Evolutionary conservation across 2,329 filamentous ascomycete genomes (phyloP).

Genomic region (Botrytis pseudocinerea): DNA sequence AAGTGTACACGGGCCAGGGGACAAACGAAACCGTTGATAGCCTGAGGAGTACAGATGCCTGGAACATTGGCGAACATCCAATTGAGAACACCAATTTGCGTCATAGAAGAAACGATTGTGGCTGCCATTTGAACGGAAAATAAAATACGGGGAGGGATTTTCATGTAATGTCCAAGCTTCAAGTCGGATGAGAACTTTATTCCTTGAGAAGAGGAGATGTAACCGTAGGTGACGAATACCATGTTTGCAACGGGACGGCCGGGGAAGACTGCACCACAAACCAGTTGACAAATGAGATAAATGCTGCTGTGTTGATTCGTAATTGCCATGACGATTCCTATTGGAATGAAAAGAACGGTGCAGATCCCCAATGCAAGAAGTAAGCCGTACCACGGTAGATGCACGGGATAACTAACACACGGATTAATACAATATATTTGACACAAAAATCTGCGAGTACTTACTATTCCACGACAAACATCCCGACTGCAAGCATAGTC

Average conservation of each 20-base stretch:
- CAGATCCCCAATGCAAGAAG: constrained; percentile 77
- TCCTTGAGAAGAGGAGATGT: constrained; percentile 84
- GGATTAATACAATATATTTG: background rate
- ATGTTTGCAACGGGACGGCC: constrained; percentile 87
- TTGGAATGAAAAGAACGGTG: constrained; percentile 81
- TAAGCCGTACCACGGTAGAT: constrained; percentile 84
- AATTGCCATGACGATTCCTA: constrained; percentile 90
- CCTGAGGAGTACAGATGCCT: constrained; percentile 73
- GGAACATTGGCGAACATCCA: constrained; percentile 84
- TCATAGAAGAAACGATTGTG: constrained; percentile 73
- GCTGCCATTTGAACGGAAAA: constrained; percentile 78
- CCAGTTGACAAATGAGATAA: constrained; percentile 82
- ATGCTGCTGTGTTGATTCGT: constrained; percentile 88
- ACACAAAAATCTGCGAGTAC: constrained; percentile 39
- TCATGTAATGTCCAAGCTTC: constrained; percentile 87
- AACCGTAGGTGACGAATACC: constrained; percentile 90
- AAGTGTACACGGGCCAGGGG: constrained; percentile 87
- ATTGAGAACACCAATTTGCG: constrained; percentile 81
- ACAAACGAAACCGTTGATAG: constrained; percentile 86
- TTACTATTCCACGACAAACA: constrained; percentile 83
- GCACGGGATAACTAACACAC: constrained; percentile 65
- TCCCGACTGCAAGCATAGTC: constrained; percentile 74
- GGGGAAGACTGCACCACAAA: constrained; percentile 79
- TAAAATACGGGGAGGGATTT: constrained; percentile 76
- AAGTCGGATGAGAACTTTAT: constrained; percentile 87